Evolutionary conservation across 2,329 filamentous ascomycete genomes (phyloP), one percentile per base, ranked within the genome.

Genomic region (Xylariomycetidae sp.): DNA sequence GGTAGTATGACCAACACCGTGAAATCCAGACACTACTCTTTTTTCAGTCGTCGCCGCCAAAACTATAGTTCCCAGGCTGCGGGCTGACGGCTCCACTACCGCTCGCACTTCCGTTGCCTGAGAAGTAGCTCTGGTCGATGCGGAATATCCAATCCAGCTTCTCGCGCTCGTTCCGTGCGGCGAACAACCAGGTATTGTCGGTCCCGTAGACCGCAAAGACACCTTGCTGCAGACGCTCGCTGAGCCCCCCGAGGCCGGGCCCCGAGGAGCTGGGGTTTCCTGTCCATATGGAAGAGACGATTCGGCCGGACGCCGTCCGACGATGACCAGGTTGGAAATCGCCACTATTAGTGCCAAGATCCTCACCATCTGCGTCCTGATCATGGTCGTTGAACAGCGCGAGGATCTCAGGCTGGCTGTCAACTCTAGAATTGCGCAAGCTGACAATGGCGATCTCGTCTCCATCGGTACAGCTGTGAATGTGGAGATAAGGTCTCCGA

Each of bases 81-180:
- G 63, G 64, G 36, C 62, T 67, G 19, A 54, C 61, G 14, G 58
- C 53, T 12, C 58, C 58, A 41, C 62, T 68, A 26, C 53, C 55
- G 25, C 49, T 59, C 26, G 44, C 48, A 41, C 67, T 72, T 27
- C 64, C 64, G 34, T 59, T 66, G 9, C 61, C 67, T 22, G 70
- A 67, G 49, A 73, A 59, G 46, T 74, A 78, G 32, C 82, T 86
- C 67, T 95, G 85, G 61, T 98, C 92, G 49, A 98, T 88, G 53
- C 85, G 83, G 60, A 94, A 76, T 49, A 98, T 95, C 92, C 92
- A 98, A 58, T 97, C 92, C 49, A 89, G 82, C 69, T 96, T 95
- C 60, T 96, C 89, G 30, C 82, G 75, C 65, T 96, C 90, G 50
- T 80, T 90, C 38, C 88, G 74, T 16, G 88, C 86, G 11, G 88